phyloP scores from a whole-genome alignment of 805 yeast species.

The Scheffersomyces coipomensis region DNA sequence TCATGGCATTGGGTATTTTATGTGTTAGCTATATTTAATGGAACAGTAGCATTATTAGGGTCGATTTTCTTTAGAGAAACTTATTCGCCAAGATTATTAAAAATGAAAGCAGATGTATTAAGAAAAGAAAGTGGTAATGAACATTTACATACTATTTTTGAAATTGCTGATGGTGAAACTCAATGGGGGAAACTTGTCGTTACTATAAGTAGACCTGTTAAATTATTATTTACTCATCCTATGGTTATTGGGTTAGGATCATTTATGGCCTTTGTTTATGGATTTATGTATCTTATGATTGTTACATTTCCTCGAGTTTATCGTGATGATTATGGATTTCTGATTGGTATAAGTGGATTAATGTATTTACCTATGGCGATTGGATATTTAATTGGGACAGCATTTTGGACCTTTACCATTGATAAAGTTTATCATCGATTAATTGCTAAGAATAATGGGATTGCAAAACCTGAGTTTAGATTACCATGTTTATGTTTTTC shows the following conservation, averaged over 20 bases:
- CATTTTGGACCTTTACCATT: slow-evolving; percentile 23
- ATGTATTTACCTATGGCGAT: slow-evolving; percentile 30
- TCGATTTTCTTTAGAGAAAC: slow-evolving; percentile 26
- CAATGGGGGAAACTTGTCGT: slow-evolving; percentile 16
- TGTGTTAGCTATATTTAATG: slow-evolving; percentile 24
- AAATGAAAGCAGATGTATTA: slow-evolving; percentile 21
- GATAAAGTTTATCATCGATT: slow-evolving; percentile 25
- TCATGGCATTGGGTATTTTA: slow-evolving; percentile 25
- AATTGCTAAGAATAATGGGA: slow-evolving; percentile 37
- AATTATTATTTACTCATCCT: slow-evolving; percentile 21
- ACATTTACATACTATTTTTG: slow-evolving; percentile 41
- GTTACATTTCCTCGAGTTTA: slow-evolving; percentile 38
- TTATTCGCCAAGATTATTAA: slow-evolving; percentile 23
- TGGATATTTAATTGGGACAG: slow-evolving; percentile 35
- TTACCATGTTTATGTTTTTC: slow-evolving; percentile 69
- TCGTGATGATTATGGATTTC: slow-evolving; percentile 36
- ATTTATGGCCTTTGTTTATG: slow-evolving; percentile 45
- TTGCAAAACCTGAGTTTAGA: slow-evolving; percentile 70
- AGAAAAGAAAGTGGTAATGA: slow-evolving; percentile 34
- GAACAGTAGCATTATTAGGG: slow-evolving; percentile 14
- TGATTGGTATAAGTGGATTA: slow-evolving; percentile 29
- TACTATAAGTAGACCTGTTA: slow-evolving; percentile 19
- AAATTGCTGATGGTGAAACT: slow-evolving; percentile 20
- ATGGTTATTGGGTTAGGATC: slow-evolving; percentile 29
- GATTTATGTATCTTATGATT: slow-evolving; percentile 41